These are phyloP conservation scores for Triglochin maritima DNA, from an alignment of 106 monocot species.

Conservation along the genomic window DNA sequence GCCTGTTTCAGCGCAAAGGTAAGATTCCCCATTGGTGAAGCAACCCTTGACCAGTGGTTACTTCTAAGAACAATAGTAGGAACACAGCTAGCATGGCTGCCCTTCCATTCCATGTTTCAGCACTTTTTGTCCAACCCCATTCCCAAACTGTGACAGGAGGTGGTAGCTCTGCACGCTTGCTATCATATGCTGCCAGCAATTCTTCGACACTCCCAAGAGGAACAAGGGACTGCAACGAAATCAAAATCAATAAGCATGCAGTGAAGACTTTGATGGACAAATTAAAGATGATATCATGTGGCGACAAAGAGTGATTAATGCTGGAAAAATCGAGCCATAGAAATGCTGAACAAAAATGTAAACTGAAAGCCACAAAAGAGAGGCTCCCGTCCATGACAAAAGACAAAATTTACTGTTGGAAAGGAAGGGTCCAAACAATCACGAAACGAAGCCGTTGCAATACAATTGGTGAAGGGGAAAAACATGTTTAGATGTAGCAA, in stretches of 20 bases:
- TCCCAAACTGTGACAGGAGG: constrained; percentile 92
- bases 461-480: too few relatives aligned
- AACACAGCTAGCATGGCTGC: constrained; percentile 91
- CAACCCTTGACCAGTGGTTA: constrained; percentile 78
- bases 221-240: constrained; percentile 60
- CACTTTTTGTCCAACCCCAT: constrained; percentile 99
- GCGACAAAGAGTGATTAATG: too few relatives aligned
- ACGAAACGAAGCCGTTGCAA: too few relatives aligned
- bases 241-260: neutral
- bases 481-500: too few relatives aligned
- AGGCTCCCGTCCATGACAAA: too few relatives aligned
- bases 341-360: too few relatives aligned
- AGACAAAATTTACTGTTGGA: too few relatives aligned
- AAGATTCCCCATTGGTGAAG: constrained; percentile 85
- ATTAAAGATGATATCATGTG: neutral
- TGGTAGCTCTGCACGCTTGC: constrained; percentile 70
- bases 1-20: constrained; percentile 5
- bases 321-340: too few relatives aligned
- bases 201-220: constrained; percentile 97
- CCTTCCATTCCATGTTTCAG: constrained; percentile 95
- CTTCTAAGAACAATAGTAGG: constrained; percentile 58
- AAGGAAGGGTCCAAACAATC: too few relatives aligned
- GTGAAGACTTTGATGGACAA: neutral
- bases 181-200: constrained; percentile 80
- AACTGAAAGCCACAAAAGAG: too few relatives aligned